Conservation (phyloP, 768 basidiomycete species). For the Calocybe cyanea region DNA sequence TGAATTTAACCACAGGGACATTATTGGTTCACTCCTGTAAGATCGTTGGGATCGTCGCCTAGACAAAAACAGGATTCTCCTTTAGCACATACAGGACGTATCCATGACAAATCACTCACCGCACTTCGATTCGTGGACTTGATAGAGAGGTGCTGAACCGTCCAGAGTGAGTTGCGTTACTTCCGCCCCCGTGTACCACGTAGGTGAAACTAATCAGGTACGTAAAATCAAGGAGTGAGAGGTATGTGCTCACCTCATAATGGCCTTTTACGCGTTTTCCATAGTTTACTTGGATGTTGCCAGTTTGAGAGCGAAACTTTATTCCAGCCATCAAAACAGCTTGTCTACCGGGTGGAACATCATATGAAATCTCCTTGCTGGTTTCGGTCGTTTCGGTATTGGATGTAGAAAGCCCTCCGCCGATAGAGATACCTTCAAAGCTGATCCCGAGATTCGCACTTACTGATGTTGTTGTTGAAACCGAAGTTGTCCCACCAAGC, state of each 20-base stretch:
- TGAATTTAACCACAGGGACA: too few relatives aligned
- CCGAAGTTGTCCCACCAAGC: slow-evolving; percentile 5
- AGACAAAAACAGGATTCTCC: too few relatives aligned
- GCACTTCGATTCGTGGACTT: slow-evolving; percentile 12
- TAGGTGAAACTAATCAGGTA: background rate
- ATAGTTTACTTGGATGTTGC: slow-evolving; percentile 12
- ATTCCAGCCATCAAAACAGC: slow-evolving; percentile 10
- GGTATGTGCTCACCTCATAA: slow-evolving; percentile 10
- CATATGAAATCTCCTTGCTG: slow-evolving; percentile 5
- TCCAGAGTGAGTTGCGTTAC: slow-evolving; percentile 9
- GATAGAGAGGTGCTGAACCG: slow-evolving; percentile 1
- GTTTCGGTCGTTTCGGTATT: background rate
- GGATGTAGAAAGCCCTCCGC: slow-evolving; percentile 10
- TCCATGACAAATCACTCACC: slow-evolving; percentile 2
- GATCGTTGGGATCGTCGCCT: background rate
- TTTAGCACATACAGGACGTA: background rate
- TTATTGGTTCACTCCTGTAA: background rate
- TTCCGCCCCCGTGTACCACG: slow-evolving; percentile 9
- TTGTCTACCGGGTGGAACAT: slow-evolving; percentile 10
- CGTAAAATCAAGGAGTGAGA: background rate
- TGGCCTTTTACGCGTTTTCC: slow-evolving; percentile 9
- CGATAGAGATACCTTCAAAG: slow-evolving; percentile 9
- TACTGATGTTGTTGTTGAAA: slow-evolving; percentile 6
- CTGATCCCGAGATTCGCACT: slow-evolving; percentile 7
- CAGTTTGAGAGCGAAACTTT: slow-evolving; percentile 13